Base-by-base conservation (phyloP, 108 stramenopile genomes). In the Chaetoceros tenuissimus region DNA sequence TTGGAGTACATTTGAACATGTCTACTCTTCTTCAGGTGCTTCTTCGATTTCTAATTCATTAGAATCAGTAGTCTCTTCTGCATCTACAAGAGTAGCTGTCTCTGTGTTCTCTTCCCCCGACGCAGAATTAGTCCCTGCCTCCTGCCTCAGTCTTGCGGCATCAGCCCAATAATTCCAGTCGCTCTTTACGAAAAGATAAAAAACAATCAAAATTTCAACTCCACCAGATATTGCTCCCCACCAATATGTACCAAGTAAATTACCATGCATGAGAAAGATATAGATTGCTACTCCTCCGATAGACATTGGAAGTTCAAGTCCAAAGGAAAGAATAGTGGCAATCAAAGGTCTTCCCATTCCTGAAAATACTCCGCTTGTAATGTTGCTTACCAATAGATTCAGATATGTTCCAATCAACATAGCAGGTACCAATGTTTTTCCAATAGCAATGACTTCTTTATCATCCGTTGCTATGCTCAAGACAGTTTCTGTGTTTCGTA, bases 291-390 rank as follows among this genome's bases (percentile, higher is more conserved):
- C 66, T 29, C 74, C 74, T 2, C 74, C 74, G 59, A 75, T 75
- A 28, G 69, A 71, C 60, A 71, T 48, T 5, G 74, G 74, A n/a
- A 75, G 46, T 46, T 75, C 74, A 22, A 75, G 59, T 30, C 74
- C 74, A 67, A 75, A 75, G 24, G 56, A 59, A 21, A 75, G 5
- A 28, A 75, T 58, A 31, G 74, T 75, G 17, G 69, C 60, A 58
- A 75, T 70, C 1, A 75, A 56, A n/a, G 74, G 74, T 5, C 74
- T 69, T 3, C 74, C 74, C 66, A 66, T 65, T 43, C 74, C 74
- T 10, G 52, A 52, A 67, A 75, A 75, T 26, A 75, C 57, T n/a
- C 71, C 71, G 20, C 62, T 64, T 23, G 74, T 75, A 46, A 64
- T 66, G 45, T 75, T 71, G 29, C 69, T 48, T 23, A 75, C 74